These are phyloP conservation scores for Hansenula lynferdii DNA, from an alignment of 1,139 yeast genomes.

Conservation along the genomic window DNA sequence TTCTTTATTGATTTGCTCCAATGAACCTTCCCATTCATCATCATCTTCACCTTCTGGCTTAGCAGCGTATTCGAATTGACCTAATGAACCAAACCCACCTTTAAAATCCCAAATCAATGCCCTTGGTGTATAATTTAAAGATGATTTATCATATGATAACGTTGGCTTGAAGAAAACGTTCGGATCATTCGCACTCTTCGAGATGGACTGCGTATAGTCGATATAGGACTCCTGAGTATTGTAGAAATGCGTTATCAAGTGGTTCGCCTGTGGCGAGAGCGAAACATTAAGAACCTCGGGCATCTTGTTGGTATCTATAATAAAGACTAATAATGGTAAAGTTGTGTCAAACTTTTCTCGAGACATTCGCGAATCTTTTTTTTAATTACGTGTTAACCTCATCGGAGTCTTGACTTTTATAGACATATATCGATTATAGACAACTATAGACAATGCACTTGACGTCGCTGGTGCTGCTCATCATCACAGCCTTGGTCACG, in stretches of 20 bases:
- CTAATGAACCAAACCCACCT: constrained; percentile 61
- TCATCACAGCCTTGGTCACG: neutral
- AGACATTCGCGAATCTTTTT: neutral
- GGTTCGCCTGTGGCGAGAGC: constrained; percentile 69
- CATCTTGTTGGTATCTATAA: too few relatives aligned
- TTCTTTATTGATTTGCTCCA: constrained; percentile 23
- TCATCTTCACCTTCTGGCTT: constrained; percentile 12
- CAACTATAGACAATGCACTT: neutral
- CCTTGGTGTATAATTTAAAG: constrained; percentile 73
- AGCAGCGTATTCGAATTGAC: constrained; percentile 42
- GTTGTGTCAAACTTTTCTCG: neutral
- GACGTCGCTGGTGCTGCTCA: neutral
- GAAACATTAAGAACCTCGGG: constrained; percentile 70
- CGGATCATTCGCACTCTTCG: constrained; percentile 38
- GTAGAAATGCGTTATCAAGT: constrained; percentile 70
- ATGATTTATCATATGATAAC: constrained; percentile 30
- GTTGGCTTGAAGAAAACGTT: constrained; percentile 40
- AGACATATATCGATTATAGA: too few relatives aligned
- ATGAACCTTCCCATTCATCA: constrained; percentile 8
- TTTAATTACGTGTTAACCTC: neutral
- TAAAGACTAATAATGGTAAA: too few relatives aligned
- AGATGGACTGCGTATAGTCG: constrained; percentile 35
- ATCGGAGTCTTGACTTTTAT: neutral
- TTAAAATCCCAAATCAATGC: constrained; percentile 72
- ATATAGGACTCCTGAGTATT: constrained; percentile 71